Evolutionary conservation across 139 green algal species (phyloP).

Genomic region (Desmodesmus armatus): DNA sequence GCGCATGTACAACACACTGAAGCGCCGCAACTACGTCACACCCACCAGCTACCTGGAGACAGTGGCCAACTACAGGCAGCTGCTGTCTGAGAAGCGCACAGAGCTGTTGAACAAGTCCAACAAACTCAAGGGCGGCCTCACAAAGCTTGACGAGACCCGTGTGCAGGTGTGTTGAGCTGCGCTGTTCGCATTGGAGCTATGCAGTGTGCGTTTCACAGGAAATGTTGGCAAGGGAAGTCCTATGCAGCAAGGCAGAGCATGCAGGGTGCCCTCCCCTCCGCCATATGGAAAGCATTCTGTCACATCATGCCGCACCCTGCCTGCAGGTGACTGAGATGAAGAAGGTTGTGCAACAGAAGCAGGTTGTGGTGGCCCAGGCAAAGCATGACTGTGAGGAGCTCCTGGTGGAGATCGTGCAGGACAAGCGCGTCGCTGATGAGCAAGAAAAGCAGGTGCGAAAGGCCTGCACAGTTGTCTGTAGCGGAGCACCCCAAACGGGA

Average conservation of each 20-base stretch:
- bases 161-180: slow-evolving; percentile 67
- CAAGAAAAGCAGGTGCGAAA: slow-evolving; percentile 83
- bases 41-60: slow-evolving; percentile 95
- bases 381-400: slow-evolving; percentile 91
- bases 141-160: slow-evolving; percentile 86
- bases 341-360: slow-evolving; percentile 86
- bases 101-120: slow-evolving; percentile 73
- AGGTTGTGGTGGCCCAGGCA: slow-evolving; percentile 82
- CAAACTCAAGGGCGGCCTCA: slow-evolving; percentile 83
- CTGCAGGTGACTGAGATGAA: slow-evolving; percentile 78
- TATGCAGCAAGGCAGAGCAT: neutral
- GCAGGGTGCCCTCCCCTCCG: too few relatives aligned
- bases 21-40: slow-evolving; percentile 91
- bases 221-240: neutral
- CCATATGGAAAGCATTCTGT: too few relatives aligned
- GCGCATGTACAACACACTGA: slow-evolving; percentile 62
- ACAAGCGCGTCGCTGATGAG: slow-evolving; percentile 90
- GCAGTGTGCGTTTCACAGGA: neutral
- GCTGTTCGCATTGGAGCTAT: neutral
- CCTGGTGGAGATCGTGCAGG: slow-evolving; percentile 89
- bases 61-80: slow-evolving; percentile 83
- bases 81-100: slow-evolving; percentile 73
- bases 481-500: neutral
- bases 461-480: neutral
- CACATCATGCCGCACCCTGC: neutral